Evolutionary conservation across 2,329 filamentous ascomycete genomes (phyloP).

Genomic region (Fusarium begoniae): DNA sequence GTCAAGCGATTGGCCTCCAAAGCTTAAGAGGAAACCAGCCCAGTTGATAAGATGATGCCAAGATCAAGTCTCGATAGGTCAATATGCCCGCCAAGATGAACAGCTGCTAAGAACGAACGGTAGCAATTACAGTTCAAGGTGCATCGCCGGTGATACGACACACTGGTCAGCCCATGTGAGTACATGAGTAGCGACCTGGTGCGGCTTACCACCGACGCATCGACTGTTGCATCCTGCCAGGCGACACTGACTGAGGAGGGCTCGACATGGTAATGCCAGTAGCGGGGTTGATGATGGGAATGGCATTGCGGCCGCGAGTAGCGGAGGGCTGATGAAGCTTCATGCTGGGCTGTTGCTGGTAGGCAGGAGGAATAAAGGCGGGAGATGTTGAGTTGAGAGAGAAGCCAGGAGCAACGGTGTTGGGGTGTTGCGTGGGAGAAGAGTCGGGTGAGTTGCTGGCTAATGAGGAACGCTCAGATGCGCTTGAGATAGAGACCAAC

Average conservation of each 20-base stretch:
- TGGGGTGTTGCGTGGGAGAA: constrained; percentile 88
- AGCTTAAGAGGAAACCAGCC: constrained; percentile 52
- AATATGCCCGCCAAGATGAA: constrained; percentile 62
- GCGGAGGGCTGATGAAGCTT: constrained; percentile 93
- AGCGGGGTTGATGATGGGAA: constrained; percentile 95
- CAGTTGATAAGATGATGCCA: constrained; percentile 55
- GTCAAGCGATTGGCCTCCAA: constrained; percentile 40
- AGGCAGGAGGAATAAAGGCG: constrained; percentile 71
- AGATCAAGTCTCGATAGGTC: constrained; percentile 46
- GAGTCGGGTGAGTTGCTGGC: constrained; percentile 93
- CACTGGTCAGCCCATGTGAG: constrained; percentile 46
- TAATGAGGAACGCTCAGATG: constrained; percentile 92
- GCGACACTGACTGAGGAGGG: constrained; percentile 78
- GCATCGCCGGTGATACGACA: constrained; percentile 50
- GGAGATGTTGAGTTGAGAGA: constrained; percentile 75
- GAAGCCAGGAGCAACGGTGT: constrained; percentile 80
- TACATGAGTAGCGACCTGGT: constrained; percentile 42
- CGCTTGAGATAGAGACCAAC: constrained; percentile 91
- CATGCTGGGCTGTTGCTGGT: constrained; percentile 72
- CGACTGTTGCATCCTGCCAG: constrained; percentile 67
- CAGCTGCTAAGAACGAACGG: constrained; percentile 55
- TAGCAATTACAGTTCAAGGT: constrained; percentile 48
- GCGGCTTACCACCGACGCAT: constrained; percentile 64
- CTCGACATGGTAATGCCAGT: constrained; percentile 90
- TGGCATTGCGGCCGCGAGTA: constrained; percentile 90